Percentiles rank a stretch among this genome's conserved stretches.
Evolutionary conservation across 352 stramenopile species (phyloP).

Genomic region (Thraustotheca clavata): DNA sequence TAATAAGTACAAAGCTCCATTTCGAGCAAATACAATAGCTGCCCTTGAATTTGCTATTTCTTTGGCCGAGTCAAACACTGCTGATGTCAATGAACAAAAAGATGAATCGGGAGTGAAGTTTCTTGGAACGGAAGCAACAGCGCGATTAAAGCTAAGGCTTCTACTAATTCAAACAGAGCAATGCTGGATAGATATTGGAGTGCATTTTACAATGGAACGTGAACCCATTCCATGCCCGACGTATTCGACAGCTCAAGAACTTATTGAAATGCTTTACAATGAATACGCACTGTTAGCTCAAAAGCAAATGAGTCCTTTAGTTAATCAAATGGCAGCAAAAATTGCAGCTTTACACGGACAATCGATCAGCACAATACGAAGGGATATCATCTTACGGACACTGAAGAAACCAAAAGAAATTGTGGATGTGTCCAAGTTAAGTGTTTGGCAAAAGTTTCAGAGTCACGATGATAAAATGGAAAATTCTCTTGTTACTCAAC

Average conservation of each 20-base stretch:
- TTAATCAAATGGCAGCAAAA: not conserved
- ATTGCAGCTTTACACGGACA: not conserved
- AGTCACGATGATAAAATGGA: not conserved
- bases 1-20: conserved; percentile 7
- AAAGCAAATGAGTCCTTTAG: not conserved
- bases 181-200: not conserved
- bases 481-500: not conserved
- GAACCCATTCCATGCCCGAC: not conserved
- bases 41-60: conserved; percentile 11
- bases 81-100: not conserved
- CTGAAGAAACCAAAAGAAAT: not conserved
- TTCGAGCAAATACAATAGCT: not conserved
- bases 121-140: not conserved
- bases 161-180: conserved; percentile 2
- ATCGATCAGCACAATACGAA: not conserved
- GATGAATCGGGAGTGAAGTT: not conserved
- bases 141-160: conserved; percentile 2
- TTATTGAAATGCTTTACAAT: conserved; percentile 10
- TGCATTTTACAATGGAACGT: not conserved
- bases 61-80: not conserved
- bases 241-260: not conserved
- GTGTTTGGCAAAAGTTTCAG: not conserved
- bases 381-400: not conserved
- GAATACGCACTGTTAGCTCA: not conserved
- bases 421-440: too few relatives aligned